These are phyloP conservation scores for Tephrocybe sp. DNA, from an alignment of 768 basidiomycete genomes.

Conservation along the genomic window DNA sequence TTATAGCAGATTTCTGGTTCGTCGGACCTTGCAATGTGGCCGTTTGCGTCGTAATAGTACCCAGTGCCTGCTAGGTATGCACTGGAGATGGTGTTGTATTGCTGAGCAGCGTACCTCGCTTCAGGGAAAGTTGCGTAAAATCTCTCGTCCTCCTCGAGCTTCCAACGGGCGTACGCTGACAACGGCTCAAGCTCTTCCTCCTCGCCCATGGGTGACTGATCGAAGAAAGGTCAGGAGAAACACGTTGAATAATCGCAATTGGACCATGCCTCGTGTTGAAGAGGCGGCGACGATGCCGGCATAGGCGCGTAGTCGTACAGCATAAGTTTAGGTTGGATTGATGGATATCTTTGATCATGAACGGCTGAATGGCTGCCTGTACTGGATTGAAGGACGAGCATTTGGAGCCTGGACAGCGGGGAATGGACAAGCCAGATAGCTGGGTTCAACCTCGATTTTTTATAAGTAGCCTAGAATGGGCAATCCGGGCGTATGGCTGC, in stretches of 20 bases:
- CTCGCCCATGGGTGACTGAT: constrained; percentile 11
- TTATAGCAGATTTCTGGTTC: not conserved
- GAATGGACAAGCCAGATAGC: constrained; percentile 11
- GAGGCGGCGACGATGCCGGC: constrained; percentile 5
- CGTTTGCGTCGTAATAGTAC: constrained; percentile 13
- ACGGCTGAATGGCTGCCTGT: not conserved
- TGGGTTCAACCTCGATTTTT: constrained; percentile 9
- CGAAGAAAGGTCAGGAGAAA: constrained; percentile 3
- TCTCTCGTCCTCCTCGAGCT: constrained; percentile 35
- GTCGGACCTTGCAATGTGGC: constrained; percentile 1
- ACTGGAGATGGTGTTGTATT: constrained; percentile 13
- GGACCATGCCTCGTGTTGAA: constrained; percentile 8
- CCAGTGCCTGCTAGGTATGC: constrained; percentile 16
- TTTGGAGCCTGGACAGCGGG: not conserved
- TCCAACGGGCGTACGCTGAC: constrained; percentile 32
- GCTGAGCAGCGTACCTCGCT: constrained; percentile 25
- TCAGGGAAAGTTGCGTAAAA: constrained; percentile 40
- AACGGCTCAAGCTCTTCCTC: constrained; percentile 12
- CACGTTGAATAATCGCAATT: not conserved
- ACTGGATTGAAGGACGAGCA: constrained; percentile 8
- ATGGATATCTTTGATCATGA: not conserved
- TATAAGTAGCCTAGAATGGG: constrained; percentile 11
- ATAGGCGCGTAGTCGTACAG: constrained; percentile 1
- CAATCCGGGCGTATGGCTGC: constrained; percentile 10
- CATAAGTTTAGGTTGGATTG: constrained; percentile 1